A percentile compares a stretch with the other conserved stretches of the same genome.
Evolutionary conservation across 805 yeast genomes (phyloP).

Genomic region (Saccharomycopsis lassenensis): DNA sequence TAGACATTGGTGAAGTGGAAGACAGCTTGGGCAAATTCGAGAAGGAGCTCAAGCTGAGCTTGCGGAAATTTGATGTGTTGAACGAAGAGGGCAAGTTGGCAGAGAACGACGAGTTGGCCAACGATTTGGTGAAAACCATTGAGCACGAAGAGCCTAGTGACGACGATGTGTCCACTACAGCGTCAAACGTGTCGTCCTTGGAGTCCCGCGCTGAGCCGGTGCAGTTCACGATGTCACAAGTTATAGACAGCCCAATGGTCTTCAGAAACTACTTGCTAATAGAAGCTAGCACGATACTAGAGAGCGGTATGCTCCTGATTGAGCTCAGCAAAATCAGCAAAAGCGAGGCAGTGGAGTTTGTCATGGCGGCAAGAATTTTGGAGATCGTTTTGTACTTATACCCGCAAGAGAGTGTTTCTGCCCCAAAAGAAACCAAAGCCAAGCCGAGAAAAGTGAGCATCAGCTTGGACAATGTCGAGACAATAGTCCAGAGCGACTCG

Average conservation of each 20-base stretch:
- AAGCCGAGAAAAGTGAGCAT: neutral
- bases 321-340: conserved; percentile 5
- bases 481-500: neutral
- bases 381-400: conserved; percentile 9
- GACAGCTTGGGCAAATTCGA: neutral
- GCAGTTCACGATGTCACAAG: neutral
- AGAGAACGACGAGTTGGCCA: neutral
- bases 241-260: conserved; percentile 5
- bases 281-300: conserved; percentile 1
- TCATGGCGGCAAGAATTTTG: conserved; percentile 5
- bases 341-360: conserved; percentile 2
- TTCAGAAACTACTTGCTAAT: conserved; percentile 8
- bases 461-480: conserved; percentile 8
- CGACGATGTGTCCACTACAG: neutral
- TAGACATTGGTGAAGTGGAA: neutral
- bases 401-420: neutral
- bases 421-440: neutral
- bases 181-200: neutral
- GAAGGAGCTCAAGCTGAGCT: neutral
- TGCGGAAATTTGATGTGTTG: neutral
- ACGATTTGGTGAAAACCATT: neutral
- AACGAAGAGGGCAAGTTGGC: neutral
- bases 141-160: neutral
- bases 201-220: neutral
- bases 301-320: neutral